Percentiles rank a stretch among this genome's conserved stretches.
phyloP scores from a whole-genome alignment of 768 basidiomycete species.

The Suillus discolor region DNA sequence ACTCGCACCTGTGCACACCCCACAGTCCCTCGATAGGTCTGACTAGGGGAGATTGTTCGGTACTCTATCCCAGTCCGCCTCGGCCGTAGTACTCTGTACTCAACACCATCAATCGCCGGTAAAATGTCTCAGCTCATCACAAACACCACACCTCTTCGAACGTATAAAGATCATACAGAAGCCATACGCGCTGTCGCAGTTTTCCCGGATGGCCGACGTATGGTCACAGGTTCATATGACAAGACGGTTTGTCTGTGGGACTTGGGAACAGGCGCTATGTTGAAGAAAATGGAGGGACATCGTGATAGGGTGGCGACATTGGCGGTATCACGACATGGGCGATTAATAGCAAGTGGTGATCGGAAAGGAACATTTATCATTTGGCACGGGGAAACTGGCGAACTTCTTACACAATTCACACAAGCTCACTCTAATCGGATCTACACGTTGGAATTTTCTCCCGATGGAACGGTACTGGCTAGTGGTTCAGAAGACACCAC shows the following conservation, averaged over 20 bases:
- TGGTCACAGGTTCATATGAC: neutral
- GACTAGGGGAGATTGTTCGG: neutral
- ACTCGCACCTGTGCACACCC: neutral
- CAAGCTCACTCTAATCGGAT: neutral
- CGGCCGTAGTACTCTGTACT: neutral
- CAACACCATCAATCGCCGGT: neutral
- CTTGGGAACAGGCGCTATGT: neutral
- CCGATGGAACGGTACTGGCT: neutral
- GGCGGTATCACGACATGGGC: constrained; percentile 1
- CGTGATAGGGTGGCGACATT: constrained; percentile 40
- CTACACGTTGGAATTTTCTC: neutral
- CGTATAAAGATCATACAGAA: neutral
- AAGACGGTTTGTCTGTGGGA: constrained; percentile 2
- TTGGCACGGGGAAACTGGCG: constrained; percentile 1
- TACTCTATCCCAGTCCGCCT: neutral
- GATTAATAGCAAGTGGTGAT: neutral
- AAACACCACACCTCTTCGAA: neutral
- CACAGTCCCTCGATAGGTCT: neutral
- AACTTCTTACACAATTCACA: neutral
- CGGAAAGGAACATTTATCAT: neutral
- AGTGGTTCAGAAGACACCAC: neutral
- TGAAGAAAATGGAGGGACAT: constrained; percentile 43
- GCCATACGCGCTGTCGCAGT: neutral
- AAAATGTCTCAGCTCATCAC: neutral
- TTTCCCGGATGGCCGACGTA: neutral